A percentile compares a stretch with the other conserved stretches of the same genome.
phyloP scores from a whole-genome alignment of 331 rosid genomes.

The Telfairia occidentalis region DNA sequence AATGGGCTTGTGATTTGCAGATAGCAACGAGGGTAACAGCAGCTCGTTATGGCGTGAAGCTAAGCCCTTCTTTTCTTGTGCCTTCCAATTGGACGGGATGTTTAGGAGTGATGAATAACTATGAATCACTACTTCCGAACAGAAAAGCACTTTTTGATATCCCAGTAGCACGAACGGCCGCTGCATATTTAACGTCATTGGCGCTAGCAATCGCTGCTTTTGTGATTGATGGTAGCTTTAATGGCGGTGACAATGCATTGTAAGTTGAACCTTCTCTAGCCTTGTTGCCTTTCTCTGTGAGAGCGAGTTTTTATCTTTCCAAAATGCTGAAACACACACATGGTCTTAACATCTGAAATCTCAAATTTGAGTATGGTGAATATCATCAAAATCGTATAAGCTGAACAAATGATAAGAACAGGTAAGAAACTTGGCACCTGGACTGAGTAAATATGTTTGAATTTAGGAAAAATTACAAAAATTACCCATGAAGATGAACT shows the following conservation, averaged over 20 bases:
- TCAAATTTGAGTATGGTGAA: background rate
- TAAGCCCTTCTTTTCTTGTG: slow-evolving; percentile 87
- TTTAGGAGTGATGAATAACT: slow-evolving; percentile 85
- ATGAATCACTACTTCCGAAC: slow-evolving; percentile 73
- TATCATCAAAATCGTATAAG: background rate
- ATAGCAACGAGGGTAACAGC: slow-evolving; percentile 80
- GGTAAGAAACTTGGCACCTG: background rate
- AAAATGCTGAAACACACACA: background rate
- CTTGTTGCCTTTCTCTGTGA: background rate
- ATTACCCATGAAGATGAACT: no score
- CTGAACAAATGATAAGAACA: background rate
- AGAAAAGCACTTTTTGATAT: slow-evolving; percentile 82
- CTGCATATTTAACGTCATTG: slow-evolving; percentile 75
- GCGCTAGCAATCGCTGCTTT: slow-evolving; percentile 69
- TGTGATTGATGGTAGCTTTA: slow-evolving; percentile 81
- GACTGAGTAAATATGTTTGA: background rate
- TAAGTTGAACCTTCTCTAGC: slow-evolving; percentile 21
- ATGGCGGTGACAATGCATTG: slow-evolving; percentile 91
- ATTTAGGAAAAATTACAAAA: background rate
- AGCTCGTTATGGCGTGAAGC: slow-evolving; percentile 69
- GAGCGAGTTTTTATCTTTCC: background rate
- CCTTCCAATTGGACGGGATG: slow-evolving; percentile 96
- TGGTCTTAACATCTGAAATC: background rate
- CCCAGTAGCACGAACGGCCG: slow-evolving; percentile 77
- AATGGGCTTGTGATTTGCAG: slow-evolving; percentile 25